Percentiles rank a stretch among this genome's conserved stretches.
These are phyloP conservation scores for Vanrija sp. DNA, from an alignment of 1,284 basidiomycete species.

Conservation along the genomic window DNA sequence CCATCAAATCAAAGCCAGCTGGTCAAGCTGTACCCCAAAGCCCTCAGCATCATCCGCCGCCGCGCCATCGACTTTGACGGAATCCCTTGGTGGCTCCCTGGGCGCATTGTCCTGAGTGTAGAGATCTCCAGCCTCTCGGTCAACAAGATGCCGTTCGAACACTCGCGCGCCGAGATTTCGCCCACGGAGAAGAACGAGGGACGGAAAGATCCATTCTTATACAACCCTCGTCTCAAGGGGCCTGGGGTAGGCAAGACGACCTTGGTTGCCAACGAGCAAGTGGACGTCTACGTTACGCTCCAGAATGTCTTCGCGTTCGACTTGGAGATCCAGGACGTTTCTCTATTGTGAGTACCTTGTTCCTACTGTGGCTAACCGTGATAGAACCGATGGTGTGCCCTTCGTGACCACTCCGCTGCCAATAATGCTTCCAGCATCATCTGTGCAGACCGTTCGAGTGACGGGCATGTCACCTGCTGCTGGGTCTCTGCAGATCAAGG, in stretches of 20 bases:
- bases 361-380: not conserved
- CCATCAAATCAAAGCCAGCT: constrained; percentile 71
- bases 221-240: constrained; percentile 68
- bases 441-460: constrained; percentile 69
- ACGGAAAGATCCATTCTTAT: constrained; percentile 72
- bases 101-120: constrained; percentile 71
- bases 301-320: constrained; percentile 88
- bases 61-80: constrained; percentile 62
- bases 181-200: constrained; percentile 4
- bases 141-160: constrained; percentile 68
- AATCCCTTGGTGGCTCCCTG: constrained; percentile 75
- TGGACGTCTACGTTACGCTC: constrained; percentile 79
- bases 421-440: constrained; percentile 66
- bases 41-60: constrained; percentile 66
- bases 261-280: constrained; percentile 74
- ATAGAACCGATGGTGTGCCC: constrained; percentile 72
- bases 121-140: constrained; percentile 69
- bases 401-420: constrained; percentile 63
- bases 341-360: constrained; percentile 61
- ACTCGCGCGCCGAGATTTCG: constrained; percentile 46
- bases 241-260: constrained; percentile 57
- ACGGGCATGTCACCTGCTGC: constrained; percentile 62
- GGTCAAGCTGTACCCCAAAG: constrained; percentile 64
- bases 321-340: constrained; percentile 74
- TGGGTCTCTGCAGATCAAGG: constrained; percentile 69